A percentile compares a stretch with the other conserved stretches of the same genome.
These are phyloP conservation scores for Austroboletus niveus DNA, from an alignment of 1,284 basidiomycete species.

Conservation along the genomic window DNA sequence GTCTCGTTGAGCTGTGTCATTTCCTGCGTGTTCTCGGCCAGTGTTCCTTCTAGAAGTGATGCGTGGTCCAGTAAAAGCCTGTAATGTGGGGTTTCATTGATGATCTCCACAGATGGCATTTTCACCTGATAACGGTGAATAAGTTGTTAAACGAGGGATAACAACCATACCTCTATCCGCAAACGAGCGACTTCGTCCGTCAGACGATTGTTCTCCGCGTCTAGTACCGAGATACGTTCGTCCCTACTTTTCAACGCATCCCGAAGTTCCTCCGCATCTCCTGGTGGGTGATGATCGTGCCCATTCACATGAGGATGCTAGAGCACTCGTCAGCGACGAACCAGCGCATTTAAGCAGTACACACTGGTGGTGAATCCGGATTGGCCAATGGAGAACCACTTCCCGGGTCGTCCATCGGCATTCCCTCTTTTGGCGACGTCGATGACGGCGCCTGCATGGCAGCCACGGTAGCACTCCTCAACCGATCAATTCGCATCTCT, in stretches of 20 bases:
- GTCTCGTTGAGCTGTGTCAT: conserved; percentile 41
- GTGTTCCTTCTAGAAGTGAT: conserved; percentile 39
- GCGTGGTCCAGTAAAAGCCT: conserved; percentile 47
- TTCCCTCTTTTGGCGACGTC: conserved; percentile 37
- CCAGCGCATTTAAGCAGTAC: conserved; percentile 40
- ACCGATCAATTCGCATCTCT: conserved; percentile 72
- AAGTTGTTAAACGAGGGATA: background rate
- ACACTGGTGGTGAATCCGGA: conserved; percentile 56
- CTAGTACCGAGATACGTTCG: conserved; percentile 36
- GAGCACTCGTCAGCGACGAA: conserved; percentile 4
- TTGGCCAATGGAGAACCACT: conserved; percentile 15
- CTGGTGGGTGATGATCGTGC: conserved; percentile 22
- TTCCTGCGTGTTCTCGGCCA: conserved; percentile 39
- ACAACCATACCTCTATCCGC: conserved; percentile 43
- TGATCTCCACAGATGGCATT: conserved; percentile 42
- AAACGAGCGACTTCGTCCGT: conserved; percentile 41
- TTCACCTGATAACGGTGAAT: conserved; percentile 38
- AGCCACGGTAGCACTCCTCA: conserved; percentile 61
- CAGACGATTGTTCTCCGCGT: conserved; percentile 42
- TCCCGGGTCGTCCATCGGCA: conserved; percentile 44
- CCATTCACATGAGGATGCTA: conserved; percentile 28
- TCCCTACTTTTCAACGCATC: conserved; percentile 40
- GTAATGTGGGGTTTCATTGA: conserved; percentile 49
- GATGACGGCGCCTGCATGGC: conserved; percentile 39
- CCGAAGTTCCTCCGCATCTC: conserved; percentile 37